These are phyloP conservation scores for Tylopilus sp. DNA, from an alignment of 1,284 basidiomycete species.

Conservation along the genomic window DNA sequence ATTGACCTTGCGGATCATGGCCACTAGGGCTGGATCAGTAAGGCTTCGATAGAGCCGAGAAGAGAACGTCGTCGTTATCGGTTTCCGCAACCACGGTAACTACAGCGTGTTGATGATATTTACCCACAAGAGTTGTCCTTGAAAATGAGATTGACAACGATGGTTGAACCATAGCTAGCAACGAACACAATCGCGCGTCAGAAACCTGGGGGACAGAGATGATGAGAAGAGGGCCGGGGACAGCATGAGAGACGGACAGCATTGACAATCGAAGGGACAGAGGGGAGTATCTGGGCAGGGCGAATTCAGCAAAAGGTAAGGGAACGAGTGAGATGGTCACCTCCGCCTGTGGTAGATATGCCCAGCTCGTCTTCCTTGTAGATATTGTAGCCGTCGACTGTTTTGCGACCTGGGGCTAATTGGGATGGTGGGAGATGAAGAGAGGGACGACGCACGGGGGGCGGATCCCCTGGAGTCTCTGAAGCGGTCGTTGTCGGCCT, in stretches of 20 bases:
- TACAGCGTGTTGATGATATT: neutral
- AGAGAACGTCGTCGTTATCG: neutral
- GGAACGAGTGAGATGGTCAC: constrained; percentile 40
- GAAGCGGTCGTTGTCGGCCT: constrained; percentile 53
- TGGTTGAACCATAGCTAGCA: neutral
- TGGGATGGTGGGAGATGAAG: constrained; percentile 5
- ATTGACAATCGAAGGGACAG: constrained; percentile 81
- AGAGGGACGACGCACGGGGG: constrained; percentile 51
- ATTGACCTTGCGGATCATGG: constrained; percentile 56
- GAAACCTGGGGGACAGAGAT: constrained; percentile 39
- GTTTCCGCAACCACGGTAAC: no score
- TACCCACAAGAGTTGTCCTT: neutral
- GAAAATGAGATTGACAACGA: neutral
- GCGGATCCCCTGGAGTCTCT: constrained; percentile 72
- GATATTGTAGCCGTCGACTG: constrained; percentile 79
- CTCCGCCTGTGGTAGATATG: constrained; percentile 70
- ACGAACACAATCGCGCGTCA: constrained; percentile 17
- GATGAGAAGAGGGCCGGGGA: neutral
- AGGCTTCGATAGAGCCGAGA: constrained; percentile 66
- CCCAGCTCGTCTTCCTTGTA: constrained; percentile 86
- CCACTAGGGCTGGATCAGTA: constrained; percentile 34
- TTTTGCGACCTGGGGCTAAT: constrained; percentile 59
- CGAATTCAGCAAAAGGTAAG: constrained; percentile 18
- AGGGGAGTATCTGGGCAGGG: constrained; percentile 52
- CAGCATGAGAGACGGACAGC: constrained; percentile 52